A percentile compares a stretch with the other conserved stretches of the same genome.
Conservation (phyloP, 2,329 filamentous ascomycete genomes). For the Geosmithia flava region DNA sequence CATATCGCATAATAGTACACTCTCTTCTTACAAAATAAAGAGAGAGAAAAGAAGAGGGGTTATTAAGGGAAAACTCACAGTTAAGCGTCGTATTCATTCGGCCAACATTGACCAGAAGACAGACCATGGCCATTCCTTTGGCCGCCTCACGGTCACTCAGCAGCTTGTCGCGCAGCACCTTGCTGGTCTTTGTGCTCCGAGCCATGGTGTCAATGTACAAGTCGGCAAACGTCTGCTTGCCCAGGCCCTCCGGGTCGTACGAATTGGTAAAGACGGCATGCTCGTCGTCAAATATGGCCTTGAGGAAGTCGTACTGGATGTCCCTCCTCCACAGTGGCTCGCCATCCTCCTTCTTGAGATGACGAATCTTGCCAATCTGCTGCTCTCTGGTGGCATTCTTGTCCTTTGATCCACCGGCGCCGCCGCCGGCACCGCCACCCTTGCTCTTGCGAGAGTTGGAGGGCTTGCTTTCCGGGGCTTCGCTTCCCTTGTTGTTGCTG, state of each 20-base stretch:
- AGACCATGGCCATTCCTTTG: constrained; percentile 99
- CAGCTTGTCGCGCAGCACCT: constrained; percentile 93
- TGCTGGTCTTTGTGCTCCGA: constrained; percentile 96
- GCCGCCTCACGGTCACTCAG: constrained; percentile 83
- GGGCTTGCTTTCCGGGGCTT: no score
- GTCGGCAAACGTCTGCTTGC: constrained; percentile 76
- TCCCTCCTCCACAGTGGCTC: constrained; percentile 78
- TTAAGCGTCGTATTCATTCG: constrained; percentile 99
- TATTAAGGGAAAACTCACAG: constrained; percentile 43
- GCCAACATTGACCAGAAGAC: constrained; percentile 89
- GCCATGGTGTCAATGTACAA: constrained; percentile 99
- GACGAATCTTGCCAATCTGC: constrained; percentile 58
- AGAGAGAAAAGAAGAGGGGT: constrained; percentile 2
- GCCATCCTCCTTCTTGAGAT: constrained; percentile 81
- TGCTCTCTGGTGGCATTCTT: constrained; percentile 22
- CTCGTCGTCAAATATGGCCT: constrained; percentile 66
- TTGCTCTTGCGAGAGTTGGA: no score
- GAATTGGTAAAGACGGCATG: constrained; percentile 76
- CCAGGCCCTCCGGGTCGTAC: constrained; percentile 51
- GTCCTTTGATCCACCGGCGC: constrained; percentile 10
- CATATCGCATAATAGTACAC: background rate
- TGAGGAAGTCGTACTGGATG: constrained; percentile 80
- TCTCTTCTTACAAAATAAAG: background rate
- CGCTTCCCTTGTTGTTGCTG: constrained; percentile 13
- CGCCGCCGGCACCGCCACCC: background rate